A percentile compares a stretch with the other conserved stretches of the same genome.
phyloP scores from a whole-genome alignment of 1,284 basidiomycete genomes.

The Ustilago crameri region DNA sequence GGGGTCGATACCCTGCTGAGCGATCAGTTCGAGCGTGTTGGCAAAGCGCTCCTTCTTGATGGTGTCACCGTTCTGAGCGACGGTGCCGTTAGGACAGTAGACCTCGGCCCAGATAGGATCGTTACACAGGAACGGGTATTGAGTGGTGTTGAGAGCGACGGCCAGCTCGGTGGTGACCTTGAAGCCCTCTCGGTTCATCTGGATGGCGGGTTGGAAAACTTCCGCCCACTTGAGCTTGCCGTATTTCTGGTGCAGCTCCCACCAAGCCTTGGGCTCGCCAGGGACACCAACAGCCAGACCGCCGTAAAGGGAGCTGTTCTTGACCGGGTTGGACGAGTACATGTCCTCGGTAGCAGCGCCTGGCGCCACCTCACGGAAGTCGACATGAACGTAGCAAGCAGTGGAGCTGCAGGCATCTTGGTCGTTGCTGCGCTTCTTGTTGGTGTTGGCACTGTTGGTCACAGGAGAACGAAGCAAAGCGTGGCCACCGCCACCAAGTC shows the following conservation, averaged over 20 bases:
- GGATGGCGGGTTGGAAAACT: constrained; percentile 63
- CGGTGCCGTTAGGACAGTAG: constrained; percentile 60
- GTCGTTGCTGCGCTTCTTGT: constrained; percentile 17
- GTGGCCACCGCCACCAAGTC: constrained; percentile 69
- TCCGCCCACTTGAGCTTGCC: constrained; percentile 66
- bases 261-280: constrained; percentile 67
- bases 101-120: constrained; percentile 60
- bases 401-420: constrained; percentile 32
- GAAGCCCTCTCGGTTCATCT: constrained; percentile 64
- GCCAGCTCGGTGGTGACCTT: constrained; percentile 57
- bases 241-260: constrained; percentile 61
- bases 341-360: constrained; percentile 68
- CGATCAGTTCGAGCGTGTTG: constrained; percentile 52
- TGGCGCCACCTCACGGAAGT: constrained; percentile 70
- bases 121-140: constrained; percentile 54
- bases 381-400: constrained; percentile 67
- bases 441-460: constrained; percentile 18
- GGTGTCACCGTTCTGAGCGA: constrained; percentile 56
- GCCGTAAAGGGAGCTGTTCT: constrained; percentile 40
- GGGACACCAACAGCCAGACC: constrained; percentile 67
- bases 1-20: constrained; percentile 47
- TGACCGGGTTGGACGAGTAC: constrained; percentile 50
- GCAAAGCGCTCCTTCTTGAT: constrained; percentile 52
- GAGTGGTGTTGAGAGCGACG: constrained; percentile 46
- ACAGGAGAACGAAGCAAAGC: constrained; percentile 53